phyloP scores from a whole-genome alignment of 1,284 basidiomycete genomes.

The Boletus nobilissimus region DNA sequence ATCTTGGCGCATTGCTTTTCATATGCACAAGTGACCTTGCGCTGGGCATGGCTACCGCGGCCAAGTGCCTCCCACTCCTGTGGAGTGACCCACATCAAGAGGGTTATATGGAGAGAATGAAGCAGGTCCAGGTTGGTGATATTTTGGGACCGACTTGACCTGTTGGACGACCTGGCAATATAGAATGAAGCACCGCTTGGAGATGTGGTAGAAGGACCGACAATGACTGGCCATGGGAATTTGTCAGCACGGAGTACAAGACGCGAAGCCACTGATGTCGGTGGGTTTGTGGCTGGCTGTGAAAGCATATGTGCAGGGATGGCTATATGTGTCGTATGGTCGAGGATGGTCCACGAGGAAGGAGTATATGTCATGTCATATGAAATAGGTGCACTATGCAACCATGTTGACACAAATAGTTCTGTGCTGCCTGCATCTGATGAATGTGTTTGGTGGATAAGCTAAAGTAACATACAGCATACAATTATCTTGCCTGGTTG shows the following conservation, averaged over 20 bases:
- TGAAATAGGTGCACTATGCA: too few species aligned
- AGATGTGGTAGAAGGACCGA: conserved; percentile 48
- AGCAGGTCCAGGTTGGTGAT: conserved; percentile 74
- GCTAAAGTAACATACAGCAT: conserved; percentile 86
- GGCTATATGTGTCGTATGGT: conserved; percentile 61
- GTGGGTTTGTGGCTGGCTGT: conserved; percentile 72
- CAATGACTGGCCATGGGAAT: conserved; percentile 70
- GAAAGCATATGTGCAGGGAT: conserved; percentile 67
- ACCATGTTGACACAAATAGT: too few species aligned
- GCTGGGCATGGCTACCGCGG: conserved; percentile 60
- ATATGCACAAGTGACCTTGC: conserved; percentile 68
- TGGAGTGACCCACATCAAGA: conserved; percentile 65
- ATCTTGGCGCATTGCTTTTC: conserved; percentile 67
- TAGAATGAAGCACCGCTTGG: conserved; percentile 41
- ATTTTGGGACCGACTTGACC: conserved; percentile 44
- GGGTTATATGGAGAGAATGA: conserved; percentile 60
- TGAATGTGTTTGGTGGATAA: conserved; percentile 19
- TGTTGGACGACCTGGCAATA: conserved; percentile 47
- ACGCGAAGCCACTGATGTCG: conserved; percentile 53
- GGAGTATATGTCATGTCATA: conserved; percentile 71
- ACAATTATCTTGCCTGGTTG: conserved; percentile 72
- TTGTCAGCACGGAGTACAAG: conserved; percentile 66
- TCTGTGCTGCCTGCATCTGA: conserved; percentile 41
- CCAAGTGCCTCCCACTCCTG: conserved; percentile 74
- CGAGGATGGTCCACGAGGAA: conserved; percentile 65